Base-by-base conservation (phyloP, 352 stramenopile genomes). In the Globisporangium apiculatum region DNA sequence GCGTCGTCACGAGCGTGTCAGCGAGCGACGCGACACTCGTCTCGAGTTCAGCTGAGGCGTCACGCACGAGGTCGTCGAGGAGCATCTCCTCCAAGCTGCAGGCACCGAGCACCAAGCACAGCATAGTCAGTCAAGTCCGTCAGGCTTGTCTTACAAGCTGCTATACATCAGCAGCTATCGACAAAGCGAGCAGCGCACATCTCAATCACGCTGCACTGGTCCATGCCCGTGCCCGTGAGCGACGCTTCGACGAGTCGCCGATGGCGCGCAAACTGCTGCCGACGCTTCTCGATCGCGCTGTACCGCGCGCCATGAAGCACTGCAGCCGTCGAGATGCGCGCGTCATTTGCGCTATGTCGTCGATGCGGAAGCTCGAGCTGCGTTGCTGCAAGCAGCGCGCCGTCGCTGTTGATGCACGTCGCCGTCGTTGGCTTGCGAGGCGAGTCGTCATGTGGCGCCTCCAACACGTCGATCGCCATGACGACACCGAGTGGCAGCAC, bases 191-290 rank as follows among this genome's bases (percentile, higher is more conserved):
- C 2, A 15, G 77, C 75, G 52, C 55, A 86, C 79, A 87, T 77
- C 62, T 89, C 79, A 51, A 89, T 79, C 18, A 89, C 69, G 5
- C 65, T 68, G 41, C 53, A 71, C 60, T 89, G 79, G 40, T 78
- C 45, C 74, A 87, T 83, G 15, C 76, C 76, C 2, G 76, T 80
- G 7, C 76, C 68, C 35, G 73, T 60, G 3, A 89, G 53, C 3
- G 79, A 85, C 24, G 79, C 66, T 48, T 89, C 79, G 1, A 76
- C 79, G 35, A 89, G 62, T 42, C 62, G 64, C 15, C 76, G 73
- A 51, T 89, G 73, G 24, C 76, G 73, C 36, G 73, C 45, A 51
- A 86, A 89, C 47, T 81, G 73, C 15, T 61, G 62, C 31, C 68
- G 60, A 38, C 60, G 71, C 31, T 81, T 85, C 51, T 89, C 76